Conservation (phyloP, 495 filamentous ascomycete genomes). For the Gamarada debralockiae region DNA sequence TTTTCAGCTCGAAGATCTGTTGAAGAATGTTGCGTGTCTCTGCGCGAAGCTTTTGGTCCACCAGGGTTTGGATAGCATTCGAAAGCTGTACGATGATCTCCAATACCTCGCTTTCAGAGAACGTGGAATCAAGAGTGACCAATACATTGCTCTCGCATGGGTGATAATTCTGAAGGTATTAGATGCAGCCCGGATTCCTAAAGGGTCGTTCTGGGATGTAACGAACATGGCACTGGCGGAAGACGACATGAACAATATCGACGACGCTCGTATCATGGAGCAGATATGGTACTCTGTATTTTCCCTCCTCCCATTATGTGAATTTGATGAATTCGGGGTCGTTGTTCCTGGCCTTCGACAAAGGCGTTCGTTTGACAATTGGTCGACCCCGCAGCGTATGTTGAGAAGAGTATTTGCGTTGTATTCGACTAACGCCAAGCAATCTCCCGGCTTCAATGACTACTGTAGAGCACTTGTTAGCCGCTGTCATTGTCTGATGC, state of each 20-base stretch:
- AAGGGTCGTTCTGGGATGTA: constrained; percentile 54
- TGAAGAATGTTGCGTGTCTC: constrained; percentile 34
- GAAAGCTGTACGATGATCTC: constrained; percentile 59
- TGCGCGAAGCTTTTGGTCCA: constrained; percentile 39
- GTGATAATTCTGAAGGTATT: constrained; percentile 62
- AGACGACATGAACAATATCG: constrained; percentile 25
- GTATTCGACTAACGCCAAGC: constrained; percentile 55
- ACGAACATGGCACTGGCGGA: constrained; percentile 41
- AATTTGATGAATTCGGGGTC: constrained; percentile 69
- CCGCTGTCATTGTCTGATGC: constrained; percentile 75
- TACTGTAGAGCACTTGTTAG: constrained; percentile 73
- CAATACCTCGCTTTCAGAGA: constrained; percentile 52
- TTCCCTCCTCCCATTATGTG: constrained; percentile 67
- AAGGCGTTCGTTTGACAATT: constrained; percentile 57
- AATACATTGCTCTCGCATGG: constrained; percentile 57
- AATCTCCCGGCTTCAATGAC: constrained; percentile 66
- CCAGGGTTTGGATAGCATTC: constrained; percentile 48
- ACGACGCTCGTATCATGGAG: constrained; percentile 60
- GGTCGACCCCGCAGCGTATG: constrained; percentile 64
- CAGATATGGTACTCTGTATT: constrained; percentile 70
- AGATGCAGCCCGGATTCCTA: constrained; percentile 38
- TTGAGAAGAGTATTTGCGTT: constrained; percentile 59
- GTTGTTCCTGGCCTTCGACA: constrained; percentile 53
- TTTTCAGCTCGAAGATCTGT: constrained; percentile 35
- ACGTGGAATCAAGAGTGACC: constrained; percentile 58